Percentiles rank a stretch among this genome's conserved stretches.
Conservation (phyloP, 108 stramenopile species). For the Skeletonema costatum region DNA sequence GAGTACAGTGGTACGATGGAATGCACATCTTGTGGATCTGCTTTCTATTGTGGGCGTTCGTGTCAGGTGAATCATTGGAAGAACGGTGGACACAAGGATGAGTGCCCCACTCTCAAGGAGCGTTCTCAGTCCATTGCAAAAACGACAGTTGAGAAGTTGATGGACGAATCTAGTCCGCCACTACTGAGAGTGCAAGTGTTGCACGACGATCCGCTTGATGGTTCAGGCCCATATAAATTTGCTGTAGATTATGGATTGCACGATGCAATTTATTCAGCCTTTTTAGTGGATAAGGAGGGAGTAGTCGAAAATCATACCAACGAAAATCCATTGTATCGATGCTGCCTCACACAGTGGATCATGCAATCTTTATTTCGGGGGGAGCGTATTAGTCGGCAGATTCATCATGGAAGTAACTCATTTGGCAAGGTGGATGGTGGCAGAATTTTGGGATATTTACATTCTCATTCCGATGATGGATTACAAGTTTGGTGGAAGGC, state of each 20-base stretch:
- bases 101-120: neutral
- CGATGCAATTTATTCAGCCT: neutral
- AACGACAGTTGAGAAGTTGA: neutral
- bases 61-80: neutral
- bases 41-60: neutral
- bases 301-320: neutral
- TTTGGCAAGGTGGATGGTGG: neutral
- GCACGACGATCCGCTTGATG: neutral
- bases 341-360: neutral
- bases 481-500: neutral
- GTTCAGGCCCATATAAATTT: neutral
- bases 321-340: neutral
- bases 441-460: neutral
- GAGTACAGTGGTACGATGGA: neutral
- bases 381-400: neutral
- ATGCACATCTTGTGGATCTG: neutral
- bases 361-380: neutral
- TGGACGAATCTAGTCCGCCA: neutral
- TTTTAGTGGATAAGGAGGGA: neutral
- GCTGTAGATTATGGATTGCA: neutral
- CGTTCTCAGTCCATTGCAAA: neutral
- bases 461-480: neutral
- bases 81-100: neutral
- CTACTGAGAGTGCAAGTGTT: neutral
- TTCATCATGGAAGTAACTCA: neutral